Base-by-base conservation (phyloP, 2,329 filamentous ascomycete genomes). In the Colletotrichum costaricense region DNA sequence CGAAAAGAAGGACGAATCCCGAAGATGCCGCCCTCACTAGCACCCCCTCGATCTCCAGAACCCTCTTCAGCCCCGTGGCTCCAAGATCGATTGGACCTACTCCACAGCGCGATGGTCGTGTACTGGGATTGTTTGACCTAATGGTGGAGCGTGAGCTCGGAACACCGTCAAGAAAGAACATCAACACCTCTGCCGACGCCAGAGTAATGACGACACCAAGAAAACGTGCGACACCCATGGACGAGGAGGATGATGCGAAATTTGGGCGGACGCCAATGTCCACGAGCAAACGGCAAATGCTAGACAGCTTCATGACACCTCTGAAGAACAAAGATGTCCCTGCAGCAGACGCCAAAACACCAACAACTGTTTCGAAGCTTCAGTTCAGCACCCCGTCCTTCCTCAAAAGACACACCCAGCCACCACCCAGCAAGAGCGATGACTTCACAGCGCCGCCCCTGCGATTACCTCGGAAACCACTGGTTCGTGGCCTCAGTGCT, bases 71-170 rank as follows among this genome's bases (percentile, higher is more conserved):
- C 69, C 89, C 91, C 1, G 82, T 82, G 0, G 85, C 87, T 12
- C 89, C 90, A 2, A 91, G 89, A 5, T 89, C 87, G 1, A 89
- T 97, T 74, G 93, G 93, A 2, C 94, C 94, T 1, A 97, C 94
- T 14, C 94, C 94, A 3, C 94, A 96, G 78, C 91, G 91, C 74
- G 93, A 96, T 80, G 94, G 94, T 33, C 90, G 90, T 24, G 92
- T 95, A 1, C 86, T 97, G 2, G 93, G 94, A 5, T 83, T 97
- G 22, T 97, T 97, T 79, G 94, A 96, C 78, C 83, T 93, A 12
- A 83, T 95, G 8, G 84, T 86, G 30, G 86, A 89, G 69, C 84
- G 85, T 55, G 85, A 86, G 26, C 81, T 86, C 28, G 84, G 84
- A 38, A 88, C 87, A 5, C 88, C 89, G 1, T 87, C 88, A 5